Evolutionary conservation across 768 basidiomycete species (phyloP).

Genomic region (Dioszegia crocea): DNA sequence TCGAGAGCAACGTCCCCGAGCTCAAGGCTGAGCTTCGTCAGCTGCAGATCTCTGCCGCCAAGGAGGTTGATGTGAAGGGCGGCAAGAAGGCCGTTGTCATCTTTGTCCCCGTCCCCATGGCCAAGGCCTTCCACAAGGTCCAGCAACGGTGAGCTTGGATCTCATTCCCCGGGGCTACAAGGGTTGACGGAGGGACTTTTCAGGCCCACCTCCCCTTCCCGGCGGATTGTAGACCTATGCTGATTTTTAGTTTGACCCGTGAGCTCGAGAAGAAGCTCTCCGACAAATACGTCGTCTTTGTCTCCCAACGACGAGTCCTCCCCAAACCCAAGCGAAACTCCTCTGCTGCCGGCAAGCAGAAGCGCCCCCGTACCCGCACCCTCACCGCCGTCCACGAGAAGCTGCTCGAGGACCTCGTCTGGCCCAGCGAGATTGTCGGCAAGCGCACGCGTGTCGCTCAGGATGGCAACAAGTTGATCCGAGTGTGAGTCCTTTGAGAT

Average conservation of each 20-base stretch:
- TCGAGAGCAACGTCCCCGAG: constrained; percentile 97
- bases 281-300: constrained; percentile 97
- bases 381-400: constrained; percentile 96
- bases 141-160: constrained; percentile 71
- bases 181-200: constrained; percentile 50
- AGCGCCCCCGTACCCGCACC: constrained; percentile 93
- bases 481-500: constrained; percentile 86
- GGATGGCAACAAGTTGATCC: constrained; percentile 91
- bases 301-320: constrained; percentile 97
- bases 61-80: constrained; percentile 97
- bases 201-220: constrained; percentile 46
- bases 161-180: not conserved
- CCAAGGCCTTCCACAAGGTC: constrained; percentile 98
- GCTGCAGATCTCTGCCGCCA: constrained; percentile 95
- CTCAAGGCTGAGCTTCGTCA: constrained; percentile 93
- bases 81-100: constrained; percentile 99
- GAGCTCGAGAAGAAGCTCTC: constrained; percentile 99
- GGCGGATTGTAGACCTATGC: not conserved
- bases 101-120: constrained; percentile 93
- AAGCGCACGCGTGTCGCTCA: constrained; percentile 91
- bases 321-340: constrained; percentile 93
- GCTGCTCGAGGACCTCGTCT: constrained; percentile 98
- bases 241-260: constrained; percentile 72
- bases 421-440: constrained; percentile 97
- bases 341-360: constrained; percentile 71